Evolutionary conservation across 495 filamentous ascomycete genomes (phyloP).

Genomic region (Aspergillus nidulans): DNA sequence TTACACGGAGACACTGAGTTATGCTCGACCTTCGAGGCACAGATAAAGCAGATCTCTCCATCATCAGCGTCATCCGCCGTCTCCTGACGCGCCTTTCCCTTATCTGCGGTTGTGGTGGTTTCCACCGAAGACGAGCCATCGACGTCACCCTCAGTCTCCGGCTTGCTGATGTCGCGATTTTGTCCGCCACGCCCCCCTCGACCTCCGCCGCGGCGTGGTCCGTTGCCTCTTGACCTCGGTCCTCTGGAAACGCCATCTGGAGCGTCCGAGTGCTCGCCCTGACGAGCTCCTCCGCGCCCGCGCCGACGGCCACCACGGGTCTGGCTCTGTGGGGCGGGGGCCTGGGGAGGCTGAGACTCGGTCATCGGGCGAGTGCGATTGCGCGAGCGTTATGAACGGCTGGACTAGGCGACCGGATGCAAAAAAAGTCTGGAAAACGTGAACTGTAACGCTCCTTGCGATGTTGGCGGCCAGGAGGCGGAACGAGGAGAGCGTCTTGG

Average conservation of each 20-base stretch:
- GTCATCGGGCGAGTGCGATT: constrained; percentile 27
- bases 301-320: constrained; percentile 37
- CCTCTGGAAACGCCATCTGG: constrained; percentile 24
- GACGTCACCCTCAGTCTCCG: constrained; percentile 1
- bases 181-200: constrained; percentile 29
- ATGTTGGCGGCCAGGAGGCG: constrained; percentile 1
- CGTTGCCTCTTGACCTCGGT: constrained; percentile 25
- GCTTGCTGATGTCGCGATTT: constrained; percentile 15
- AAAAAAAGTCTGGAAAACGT: background rate
- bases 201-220: constrained; percentile 26
- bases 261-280: constrained; percentile 22
- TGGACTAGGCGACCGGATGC: background rate
- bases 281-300: constrained; percentile 35
- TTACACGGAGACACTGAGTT: constrained; percentile 87
- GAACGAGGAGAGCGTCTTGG: constrained; percentile 5
- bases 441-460: constrained; percentile 11
- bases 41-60: constrained; percentile 92
- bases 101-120: constrained; percentile 9
- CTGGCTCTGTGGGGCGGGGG: constrained; percentile 27
- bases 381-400: background rate
- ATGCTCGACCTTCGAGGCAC: constrained; percentile 80
- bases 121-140: background rate
- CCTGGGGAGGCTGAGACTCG: constrained; percentile 28
- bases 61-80: constrained; percentile 56
- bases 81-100: constrained; percentile 21